phyloP scores from a whole-genome alignment of 1,139 yeast genomes.

The Hanseniaspora sp. region DNA sequence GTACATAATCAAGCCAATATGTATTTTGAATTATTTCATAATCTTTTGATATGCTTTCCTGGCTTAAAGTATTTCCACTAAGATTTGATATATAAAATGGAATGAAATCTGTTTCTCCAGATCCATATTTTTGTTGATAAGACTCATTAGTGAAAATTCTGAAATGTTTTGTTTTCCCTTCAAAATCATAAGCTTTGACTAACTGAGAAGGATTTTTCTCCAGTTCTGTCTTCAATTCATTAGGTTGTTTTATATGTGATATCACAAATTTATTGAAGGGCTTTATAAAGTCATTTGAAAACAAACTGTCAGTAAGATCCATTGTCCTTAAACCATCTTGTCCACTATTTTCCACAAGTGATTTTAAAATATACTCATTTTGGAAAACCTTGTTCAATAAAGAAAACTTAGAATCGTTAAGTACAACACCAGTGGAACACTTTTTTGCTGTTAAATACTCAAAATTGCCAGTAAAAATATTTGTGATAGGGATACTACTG shows the following conservation, averaged over 20 bases:
- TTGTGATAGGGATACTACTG: conserved; percentile 9
- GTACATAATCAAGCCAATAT: background rate
- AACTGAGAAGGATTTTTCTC: conserved; percentile 27
- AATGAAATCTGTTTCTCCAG: background rate
- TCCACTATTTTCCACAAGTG: conserved; percentile 35
- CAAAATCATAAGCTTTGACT: conserved; percentile 57
- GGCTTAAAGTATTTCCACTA: background rate
- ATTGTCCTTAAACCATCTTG: conserved; percentile 47
- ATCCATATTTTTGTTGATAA: conserved; percentile 28
- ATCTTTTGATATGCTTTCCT: background rate
- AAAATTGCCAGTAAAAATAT: background rate
- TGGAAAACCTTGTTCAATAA: conserved; percentile 45
- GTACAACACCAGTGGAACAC: background rate
- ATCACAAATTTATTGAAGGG: conserved; percentile 44
- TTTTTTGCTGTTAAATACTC: background rate
- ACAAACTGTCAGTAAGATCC: conserved; percentile 38
- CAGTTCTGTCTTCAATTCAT: conserved; percentile 26
- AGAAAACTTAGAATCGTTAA: background rate
- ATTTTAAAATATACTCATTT: conserved; percentile 49
- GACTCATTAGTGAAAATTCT: conserved; percentile 47
- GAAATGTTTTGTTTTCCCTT: conserved; percentile 62
- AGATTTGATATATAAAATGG: background rate
- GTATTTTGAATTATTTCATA: background rate
- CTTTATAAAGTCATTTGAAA: conserved; percentile 46
- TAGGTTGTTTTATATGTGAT: conserved; percentile 28